Evolutionary conservation across 2,329 filamentous ascomycete genomes (phyloP).

Genomic region (Claviceps purpurea): DNA sequence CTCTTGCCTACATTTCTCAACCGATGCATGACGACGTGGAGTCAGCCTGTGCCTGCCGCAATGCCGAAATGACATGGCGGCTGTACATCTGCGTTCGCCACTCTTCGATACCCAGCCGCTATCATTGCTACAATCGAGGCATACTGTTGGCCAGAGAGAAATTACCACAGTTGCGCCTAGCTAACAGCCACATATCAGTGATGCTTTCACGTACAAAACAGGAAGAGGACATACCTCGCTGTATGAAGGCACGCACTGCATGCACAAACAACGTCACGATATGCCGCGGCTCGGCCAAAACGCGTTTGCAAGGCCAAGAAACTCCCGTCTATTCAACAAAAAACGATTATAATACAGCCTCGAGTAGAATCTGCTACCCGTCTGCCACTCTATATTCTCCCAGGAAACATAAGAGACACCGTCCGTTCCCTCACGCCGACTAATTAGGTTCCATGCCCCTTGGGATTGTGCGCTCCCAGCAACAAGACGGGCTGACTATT

Average conservation of each 20-base stretch:
- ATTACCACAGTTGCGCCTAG: no score
- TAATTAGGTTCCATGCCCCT: neutral
- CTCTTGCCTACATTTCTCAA: neutral
- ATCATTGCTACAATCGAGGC: no score
- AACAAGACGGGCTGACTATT: neutral
- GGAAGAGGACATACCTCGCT: no score
- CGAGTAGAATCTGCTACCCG: slow-evolving; percentile 9
- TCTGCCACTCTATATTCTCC: slow-evolving; percentile 13
- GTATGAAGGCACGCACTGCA: no score
- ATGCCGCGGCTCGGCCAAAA: neutral
- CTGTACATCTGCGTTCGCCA: no score
- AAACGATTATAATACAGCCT: slow-evolving; percentile 20
- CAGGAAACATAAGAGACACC: slow-evolving; percentile 9
- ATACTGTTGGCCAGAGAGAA: no score
- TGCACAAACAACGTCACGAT: no score
- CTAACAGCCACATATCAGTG: no score
- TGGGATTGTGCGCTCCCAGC: slow-evolving; percentile 1
- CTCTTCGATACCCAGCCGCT: no score
- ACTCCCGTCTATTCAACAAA: slow-evolving; percentile 9
- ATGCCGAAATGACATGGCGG: neutral
- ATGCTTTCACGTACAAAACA: no score
- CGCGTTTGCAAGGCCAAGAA: neutral
- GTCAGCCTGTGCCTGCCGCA: neutral
- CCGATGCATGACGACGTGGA: neutral
- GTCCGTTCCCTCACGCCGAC: neutral